These are phyloP conservation scores for Leishmania tropica DNA, from an alignment of 208 protist species.

Conservation along the genomic window DNA sequence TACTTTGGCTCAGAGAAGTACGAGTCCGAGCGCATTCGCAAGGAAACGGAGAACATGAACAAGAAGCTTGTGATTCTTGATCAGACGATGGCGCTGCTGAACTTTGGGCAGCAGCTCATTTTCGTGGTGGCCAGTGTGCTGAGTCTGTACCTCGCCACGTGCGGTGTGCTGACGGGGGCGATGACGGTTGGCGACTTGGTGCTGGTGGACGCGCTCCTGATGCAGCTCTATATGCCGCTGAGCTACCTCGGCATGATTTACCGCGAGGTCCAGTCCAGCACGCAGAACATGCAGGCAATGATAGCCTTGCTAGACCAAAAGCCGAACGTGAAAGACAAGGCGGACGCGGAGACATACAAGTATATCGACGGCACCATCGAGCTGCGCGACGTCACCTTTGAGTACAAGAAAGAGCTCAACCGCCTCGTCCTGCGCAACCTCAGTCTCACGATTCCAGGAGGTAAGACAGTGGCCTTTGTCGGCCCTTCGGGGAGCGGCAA, in stretches of 20 bases:
- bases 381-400: constrained; percentile 86
- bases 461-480: constrained; percentile 92
- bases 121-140: constrained; percentile 85
- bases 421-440: constrained; percentile 76
- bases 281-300: constrained; percentile 96
- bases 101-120: constrained; percentile 95
- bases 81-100: constrained; percentile 91
- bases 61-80: constrained; percentile 75
- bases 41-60: constrained; percentile 83
- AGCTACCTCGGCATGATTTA: constrained; percentile 97
- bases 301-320: constrained; percentile 84
- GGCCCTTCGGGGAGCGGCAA: constrained; percentile 95
- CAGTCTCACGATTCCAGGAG: constrained; percentile 87
- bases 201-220: constrained; percentile 92
- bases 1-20: constrained; percentile 92
- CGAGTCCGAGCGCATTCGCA: constrained; percentile 75
- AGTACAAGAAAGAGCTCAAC: constrained; percentile 57
- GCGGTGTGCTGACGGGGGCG: constrained; percentile 72
- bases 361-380: constrained; percentile 89
- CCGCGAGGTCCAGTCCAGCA: constrained; percentile 91
- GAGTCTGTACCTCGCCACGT: constrained; percentile 86
- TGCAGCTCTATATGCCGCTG: constrained; percentile 97
- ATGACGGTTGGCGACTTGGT: constrained; percentile 96
- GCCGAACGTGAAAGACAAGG: constrained; percentile 46
- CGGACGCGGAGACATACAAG: constrained; percentile 60